phyloP scores from a whole-genome alignment of 2,329 filamentous ascomycete species.

The Monosporascus sp. region DNA sequence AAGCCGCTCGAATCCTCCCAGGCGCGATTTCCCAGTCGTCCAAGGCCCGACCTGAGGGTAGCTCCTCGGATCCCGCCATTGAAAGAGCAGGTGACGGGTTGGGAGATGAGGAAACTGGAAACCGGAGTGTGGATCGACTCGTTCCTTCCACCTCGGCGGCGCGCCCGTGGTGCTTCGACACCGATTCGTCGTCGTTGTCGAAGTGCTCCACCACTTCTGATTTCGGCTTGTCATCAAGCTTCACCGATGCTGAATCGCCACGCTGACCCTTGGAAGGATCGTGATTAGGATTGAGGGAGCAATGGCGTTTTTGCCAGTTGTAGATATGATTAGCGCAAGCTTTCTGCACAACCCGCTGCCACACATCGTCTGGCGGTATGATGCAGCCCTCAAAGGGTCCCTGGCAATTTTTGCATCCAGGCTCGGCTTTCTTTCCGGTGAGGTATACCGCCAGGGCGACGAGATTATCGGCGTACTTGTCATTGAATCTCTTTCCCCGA shows the following conservation, averaged over 20 bases:
- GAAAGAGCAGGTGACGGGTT: too few species aligned
- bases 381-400: constrained; percentile 2
- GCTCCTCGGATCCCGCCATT: too few species aligned
- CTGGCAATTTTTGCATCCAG: constrained; percentile 1
- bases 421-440: neutral
- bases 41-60: constrained; percentile 11
- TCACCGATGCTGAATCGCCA: too few species aligned
- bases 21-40: constrained; percentile 39
- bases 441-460: constrained; percentile 1
- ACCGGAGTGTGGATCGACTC: too few species aligned
- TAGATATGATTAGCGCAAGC: constrained; percentile 4
- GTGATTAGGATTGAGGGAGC: neutral
- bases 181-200: too few species aligned
- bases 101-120: too few species aligned
- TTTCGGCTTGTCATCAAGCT: too few species aligned
- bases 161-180: too few species aligned
- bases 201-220: too few species aligned
- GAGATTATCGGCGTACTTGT: constrained; percentile 1
- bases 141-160: too few species aligned
- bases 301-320: constrained; percentile 1
- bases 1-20: constrained; percentile 25
- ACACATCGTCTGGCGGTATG: neutral
- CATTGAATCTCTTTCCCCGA: constrained; percentile 7
- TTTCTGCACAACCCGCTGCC: neutral
- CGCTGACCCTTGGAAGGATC: too few species aligned